phyloP scores from a whole-genome alignment of 176 grass and related monocot genomes.

The Zizania latifolia region DNA sequence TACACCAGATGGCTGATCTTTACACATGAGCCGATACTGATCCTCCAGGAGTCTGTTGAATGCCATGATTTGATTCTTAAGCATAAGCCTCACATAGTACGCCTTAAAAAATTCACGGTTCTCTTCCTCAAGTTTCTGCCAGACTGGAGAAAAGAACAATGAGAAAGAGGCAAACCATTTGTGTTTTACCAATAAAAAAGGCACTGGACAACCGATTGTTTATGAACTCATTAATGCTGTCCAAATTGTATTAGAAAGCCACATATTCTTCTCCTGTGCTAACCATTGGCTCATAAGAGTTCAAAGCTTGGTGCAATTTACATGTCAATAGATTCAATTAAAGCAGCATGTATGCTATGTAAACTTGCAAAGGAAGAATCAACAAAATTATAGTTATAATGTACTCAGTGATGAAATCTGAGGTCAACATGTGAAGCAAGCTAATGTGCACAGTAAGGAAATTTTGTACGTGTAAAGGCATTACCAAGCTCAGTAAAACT shows the following conservation, averaged over 20 bases:
- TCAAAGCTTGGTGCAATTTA: background rate
- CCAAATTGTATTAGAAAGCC: conserved; percentile 6
- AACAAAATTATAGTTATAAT: background rate
- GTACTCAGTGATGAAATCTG: background rate
- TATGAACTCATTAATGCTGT: background rate
- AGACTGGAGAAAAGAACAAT: conserved; percentile 52
- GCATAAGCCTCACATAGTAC: conserved; percentile 93
- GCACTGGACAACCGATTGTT: background rate
- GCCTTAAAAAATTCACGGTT: conserved; percentile 95
- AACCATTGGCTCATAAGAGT: background rate
- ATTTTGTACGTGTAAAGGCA: conserved; percentile 18
- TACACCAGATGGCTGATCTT: conserved; percentile 54
- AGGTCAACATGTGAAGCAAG: background rate
- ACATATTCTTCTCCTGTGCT: conserved; percentile 8
- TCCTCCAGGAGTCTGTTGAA: conserved; percentile 86
- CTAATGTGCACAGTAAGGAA: background rate
- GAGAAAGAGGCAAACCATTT: conserved; percentile 9
- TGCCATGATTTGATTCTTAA: conserved; percentile 78
- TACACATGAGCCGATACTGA: conserved; percentile 72
- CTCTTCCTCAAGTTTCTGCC: conserved; percentile 98
- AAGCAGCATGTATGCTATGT: background rate
- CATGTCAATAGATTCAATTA: background rate
- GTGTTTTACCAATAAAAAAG: background rate
- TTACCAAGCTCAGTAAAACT: conserved; percentile 99
- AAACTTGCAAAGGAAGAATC: background rate